Conservation (phyloP, 805 yeast genomes). For the Tetrapisispora namnaoensis region DNA sequence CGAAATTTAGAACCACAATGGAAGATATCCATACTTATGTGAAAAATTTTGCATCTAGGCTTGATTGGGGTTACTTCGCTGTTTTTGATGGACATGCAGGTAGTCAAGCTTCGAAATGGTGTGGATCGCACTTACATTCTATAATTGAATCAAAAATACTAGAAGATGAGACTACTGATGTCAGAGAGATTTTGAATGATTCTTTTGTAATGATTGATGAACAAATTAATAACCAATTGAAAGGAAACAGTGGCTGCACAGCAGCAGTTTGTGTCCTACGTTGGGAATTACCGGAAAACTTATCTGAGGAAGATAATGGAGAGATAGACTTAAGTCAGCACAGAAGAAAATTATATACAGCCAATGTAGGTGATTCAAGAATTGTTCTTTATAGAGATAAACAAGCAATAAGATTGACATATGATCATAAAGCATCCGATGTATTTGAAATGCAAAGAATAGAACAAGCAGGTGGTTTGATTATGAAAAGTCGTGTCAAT, state of each 20-base stretch:
- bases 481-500: constrained; percentile 85
- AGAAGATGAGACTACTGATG: constrained; percentile 38
- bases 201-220: constrained; percentile 72
- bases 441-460: constrained; percentile 66
- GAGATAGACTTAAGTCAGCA: constrained; percentile 33
- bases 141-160: constrained; percentile 52
- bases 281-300: constrained; percentile 53
- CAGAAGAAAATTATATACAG: constrained; percentile 75
- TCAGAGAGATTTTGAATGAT: constrained; percentile 55
- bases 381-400: constrained; percentile 71
- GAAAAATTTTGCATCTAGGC: constrained; percentile 81
- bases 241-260: constrained; percentile 82
- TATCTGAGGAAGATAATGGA: constrained; percentile 8
- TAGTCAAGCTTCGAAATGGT: constrained; percentile 84
- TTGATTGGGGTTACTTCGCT: constrained; percentile 93
- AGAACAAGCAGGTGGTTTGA: constrained; percentile 70
- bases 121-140: constrained; percentile 76
- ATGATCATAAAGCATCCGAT: constrained; percentile 92
- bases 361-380: constrained; percentile 92
- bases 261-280: constrained; percentile 88
- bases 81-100: constrained; percentile 98
- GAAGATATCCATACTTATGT: constrained; percentile 93
- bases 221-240: constrained; percentile 46
- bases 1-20: constrained; percentile 77
- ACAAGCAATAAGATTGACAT: constrained; percentile 66